Evolutionary conservation across 345 rosid species (phyloP).

Genomic region (Diplotaxis tenuifolia): DNA sequence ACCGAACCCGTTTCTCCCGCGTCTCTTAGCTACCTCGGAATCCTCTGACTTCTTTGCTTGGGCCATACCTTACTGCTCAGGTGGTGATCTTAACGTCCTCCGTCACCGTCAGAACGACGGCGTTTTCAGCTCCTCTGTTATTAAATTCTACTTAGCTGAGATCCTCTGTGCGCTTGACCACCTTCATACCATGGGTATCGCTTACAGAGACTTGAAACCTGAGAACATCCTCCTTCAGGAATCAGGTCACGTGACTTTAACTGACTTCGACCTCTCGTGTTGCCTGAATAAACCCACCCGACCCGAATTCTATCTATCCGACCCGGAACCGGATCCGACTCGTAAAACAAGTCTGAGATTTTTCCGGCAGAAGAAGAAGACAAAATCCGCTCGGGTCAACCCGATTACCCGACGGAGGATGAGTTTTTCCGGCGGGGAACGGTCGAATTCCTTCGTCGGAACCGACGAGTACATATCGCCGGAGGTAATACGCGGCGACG

Average conservation of each 20-base stretch:
- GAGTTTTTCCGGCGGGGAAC: constrained; percentile 53
- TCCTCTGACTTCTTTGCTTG: constrained; percentile 69
- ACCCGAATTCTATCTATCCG: constrained; percentile 20
- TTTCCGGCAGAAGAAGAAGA: constrained; percentile 42
- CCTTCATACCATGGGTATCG: constrained; percentile 79
- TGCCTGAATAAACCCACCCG: constrained; percentile 40
- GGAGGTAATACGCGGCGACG: constrained; percentile 82
- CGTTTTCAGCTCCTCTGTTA: constrained; percentile 73
- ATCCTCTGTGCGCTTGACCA: constrained; percentile 79
- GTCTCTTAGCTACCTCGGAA: constrained; percentile 56
- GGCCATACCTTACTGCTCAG: constrained; percentile 89
- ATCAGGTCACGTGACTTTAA: constrained; percentile 86
- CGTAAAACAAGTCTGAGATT: constrained; percentile 27
- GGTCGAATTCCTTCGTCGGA: constrained; percentile 84
- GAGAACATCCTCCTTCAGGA: constrained; percentile 79
- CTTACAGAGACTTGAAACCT: constrained; percentile 85
- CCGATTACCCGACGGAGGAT: constrained; percentile 63
- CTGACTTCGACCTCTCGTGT: constrained; percentile 96
- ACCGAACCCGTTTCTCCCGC: constrained; percentile 77
- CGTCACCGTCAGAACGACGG: constrained; percentile 76
- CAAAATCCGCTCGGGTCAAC: constrained; percentile 82
- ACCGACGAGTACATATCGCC: constrained; percentile 93
- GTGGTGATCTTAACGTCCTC: constrained; percentile 89
- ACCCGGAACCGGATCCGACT: constrained; percentile 25
- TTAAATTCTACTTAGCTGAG: constrained; percentile 82